A percentile compares a stretch with the other conserved stretches of the same genome.
Conservation (phyloP, 495 filamentous ascomycete genomes). For the Daldinia decipiens region DNA sequence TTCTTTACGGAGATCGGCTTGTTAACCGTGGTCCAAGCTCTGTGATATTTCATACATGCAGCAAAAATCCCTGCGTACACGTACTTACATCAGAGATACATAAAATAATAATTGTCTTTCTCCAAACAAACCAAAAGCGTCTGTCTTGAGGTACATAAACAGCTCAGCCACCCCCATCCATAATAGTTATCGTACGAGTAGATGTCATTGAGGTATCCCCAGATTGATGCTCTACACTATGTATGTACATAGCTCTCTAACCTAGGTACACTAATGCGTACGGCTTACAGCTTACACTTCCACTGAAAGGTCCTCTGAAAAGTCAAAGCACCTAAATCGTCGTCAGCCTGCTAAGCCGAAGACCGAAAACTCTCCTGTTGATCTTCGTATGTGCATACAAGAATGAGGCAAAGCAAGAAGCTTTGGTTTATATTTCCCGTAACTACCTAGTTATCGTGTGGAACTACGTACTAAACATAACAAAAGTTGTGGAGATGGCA, state of each 20-base stretch:
- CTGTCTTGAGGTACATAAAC: constrained; percentile 7
- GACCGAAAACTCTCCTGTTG: constrained; percentile 22
- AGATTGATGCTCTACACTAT: background rate
- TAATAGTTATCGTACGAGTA: constrained; percentile 2
- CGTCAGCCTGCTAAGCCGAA: constrained; percentile 22
- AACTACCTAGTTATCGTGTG: no score
- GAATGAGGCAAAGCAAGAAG: constrained; percentile 20
- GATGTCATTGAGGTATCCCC: constrained; percentile 12
- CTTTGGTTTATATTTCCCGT: constrained; percentile 11
- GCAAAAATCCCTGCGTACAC: no score
- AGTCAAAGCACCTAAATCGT: constrained; percentile 15
- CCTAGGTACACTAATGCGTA: background rate
- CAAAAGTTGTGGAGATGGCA: background rate
- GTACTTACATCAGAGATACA: no score
- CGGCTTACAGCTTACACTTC: constrained; percentile 4
- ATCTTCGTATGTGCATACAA: constrained; percentile 20
- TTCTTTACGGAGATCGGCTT: background rate
- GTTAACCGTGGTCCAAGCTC: background rate
- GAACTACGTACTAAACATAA: background rate
- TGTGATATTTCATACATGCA: background rate
- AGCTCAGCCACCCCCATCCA: constrained; percentile 13
- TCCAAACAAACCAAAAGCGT: constrained; percentile 20
- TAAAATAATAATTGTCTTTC: constrained; percentile 12
- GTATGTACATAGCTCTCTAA: no score
- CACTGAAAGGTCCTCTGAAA: constrained; percentile 26